phyloP scores from a whole-genome alignment of 441 rosid species.

The Pelargonium myrrhifolium region DNA sequence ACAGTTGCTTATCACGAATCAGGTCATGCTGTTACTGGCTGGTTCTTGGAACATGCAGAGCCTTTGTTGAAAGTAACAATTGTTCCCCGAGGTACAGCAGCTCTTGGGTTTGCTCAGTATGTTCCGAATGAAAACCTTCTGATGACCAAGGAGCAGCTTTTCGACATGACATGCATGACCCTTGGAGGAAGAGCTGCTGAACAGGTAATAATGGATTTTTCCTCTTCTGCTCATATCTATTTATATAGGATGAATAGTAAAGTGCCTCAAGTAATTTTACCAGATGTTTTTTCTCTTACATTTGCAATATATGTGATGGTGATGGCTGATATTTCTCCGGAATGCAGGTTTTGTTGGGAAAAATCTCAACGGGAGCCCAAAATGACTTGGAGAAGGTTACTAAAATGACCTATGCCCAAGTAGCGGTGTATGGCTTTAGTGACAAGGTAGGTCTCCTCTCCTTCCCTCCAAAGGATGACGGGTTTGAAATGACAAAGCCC shows the following conservation, averaged over 20 bases:
- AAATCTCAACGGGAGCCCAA: slow-evolving; percentile 66
- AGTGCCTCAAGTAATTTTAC: no score
- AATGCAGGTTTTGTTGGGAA: slow-evolving; percentile 59
- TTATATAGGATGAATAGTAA: slow-evolving; percentile 1
- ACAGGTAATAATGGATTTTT: slow-evolving; percentile 34
- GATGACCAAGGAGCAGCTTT: slow-evolving; percentile 69
- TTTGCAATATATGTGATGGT: background rate
- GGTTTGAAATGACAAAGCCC: slow-evolving; percentile 52
- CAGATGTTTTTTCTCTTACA: background rate
- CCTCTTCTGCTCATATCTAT: background rate
- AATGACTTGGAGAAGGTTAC: slow-evolving; percentile 73
- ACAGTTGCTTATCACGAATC: slow-evolving; percentile 73
- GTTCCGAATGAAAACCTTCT: slow-evolving; percentile 74
- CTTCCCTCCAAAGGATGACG: slow-evolving; percentile 55
- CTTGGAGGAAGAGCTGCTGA: slow-evolving; percentile 77
- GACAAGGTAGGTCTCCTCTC: slow-evolving; percentile 71
- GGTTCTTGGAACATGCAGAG: slow-evolving; percentile 73
- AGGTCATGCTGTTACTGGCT: slow-evolving; percentile 66
- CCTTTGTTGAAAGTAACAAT: slow-evolving; percentile 68
- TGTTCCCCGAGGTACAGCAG: slow-evolving; percentile 73
- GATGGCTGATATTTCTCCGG: background rate
- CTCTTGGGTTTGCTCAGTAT: slow-evolving; percentile 70
- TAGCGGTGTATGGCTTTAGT: slow-evolving; percentile 66
- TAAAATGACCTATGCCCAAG: slow-evolving; percentile 72
- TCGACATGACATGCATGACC: slow-evolving; percentile 72